Evolutionary conservation across 2,329 filamentous ascomycete species (phyloP), one percentile per base, ranked within the genome.

Genomic region (Apiospora hydei): DNA sequence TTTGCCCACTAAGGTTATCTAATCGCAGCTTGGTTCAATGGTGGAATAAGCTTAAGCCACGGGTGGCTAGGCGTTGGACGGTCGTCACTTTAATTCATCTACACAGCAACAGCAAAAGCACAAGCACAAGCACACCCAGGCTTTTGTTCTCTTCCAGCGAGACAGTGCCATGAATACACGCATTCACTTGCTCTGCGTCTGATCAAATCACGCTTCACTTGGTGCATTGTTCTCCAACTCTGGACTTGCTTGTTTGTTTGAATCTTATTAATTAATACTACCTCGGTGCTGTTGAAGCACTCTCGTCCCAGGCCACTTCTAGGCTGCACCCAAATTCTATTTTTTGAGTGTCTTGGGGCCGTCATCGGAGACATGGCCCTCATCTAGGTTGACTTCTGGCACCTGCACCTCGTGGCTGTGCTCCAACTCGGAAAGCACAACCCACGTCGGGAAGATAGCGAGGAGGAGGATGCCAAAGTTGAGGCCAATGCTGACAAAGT

Each of bases 401-500:
- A 69, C 69, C 72, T 76, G 47, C 16, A 78, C 70, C 68, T 80
- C 79, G 51, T 80, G 78, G 72, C 72, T 77, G 46, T 76, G 77
- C 61, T 80, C 77, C 44, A 80, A 73, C 69, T 78, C 76, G 13
- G 78, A 80, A 21, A 80, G 76, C 41, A 80, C 77, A 13, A 79
- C 75, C 79, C 79, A 80, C 7, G 78, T 80, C 16, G 79, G 79
- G 41, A 75, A 71, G 24, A 80, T 72, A 67, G 77, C 77, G 67
- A 80, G 70, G n/a, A 80, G 71, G 16, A 78, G 76, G 26, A 79
- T 72, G 7, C 79, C 79, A 71, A 80, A 80, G 69, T 80, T 80
- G 68, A 80, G 70, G 14, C 79, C 79, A 47, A 80, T 80, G 69
- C 78, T 80, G 51, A 78, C 77, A 71, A 80, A 80, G 66, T 80